Percentiles rank a stretch among this genome's conserved stretches.
Conservation (phyloP, 108 stramenopile genomes). For the Conticribra guillardii region DNA sequence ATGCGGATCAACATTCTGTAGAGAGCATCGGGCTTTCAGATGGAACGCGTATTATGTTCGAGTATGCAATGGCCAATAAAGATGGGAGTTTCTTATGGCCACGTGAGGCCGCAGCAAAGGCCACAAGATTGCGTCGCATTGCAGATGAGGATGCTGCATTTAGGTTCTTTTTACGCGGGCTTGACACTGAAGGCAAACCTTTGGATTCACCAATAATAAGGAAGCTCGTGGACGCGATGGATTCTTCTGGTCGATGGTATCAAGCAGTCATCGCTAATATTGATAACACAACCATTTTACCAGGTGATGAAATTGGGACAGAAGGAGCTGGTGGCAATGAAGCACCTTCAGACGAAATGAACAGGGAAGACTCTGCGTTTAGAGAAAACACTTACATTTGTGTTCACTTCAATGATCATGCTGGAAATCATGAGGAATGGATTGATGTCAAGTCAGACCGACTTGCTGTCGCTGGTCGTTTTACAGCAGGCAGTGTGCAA, state of each 20-base stretch:
- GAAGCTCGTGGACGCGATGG: conserved; percentile 79
- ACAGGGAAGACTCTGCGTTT: conserved; percentile 15
- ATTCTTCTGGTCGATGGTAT: conserved; percentile 84
- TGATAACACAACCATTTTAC: conserved; percentile 31
- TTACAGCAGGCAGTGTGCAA: conserved; percentile 56
- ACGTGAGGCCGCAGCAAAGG: conserved; percentile 88
- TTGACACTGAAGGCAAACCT: conserved; percentile 62
- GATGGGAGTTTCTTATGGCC: conserved; percentile 79
- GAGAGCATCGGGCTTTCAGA: conserved; percentile 69
- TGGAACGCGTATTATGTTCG: conserved; percentile 75
- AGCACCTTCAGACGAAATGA: conserved; percentile 7
- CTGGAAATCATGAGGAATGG: conserved; percentile 77
- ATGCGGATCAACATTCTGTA: conserved; percentile 72
- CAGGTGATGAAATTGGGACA: conserved; percentile 51
- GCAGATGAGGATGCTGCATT: conserved; percentile 78
- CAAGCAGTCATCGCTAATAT: conserved; percentile 67
- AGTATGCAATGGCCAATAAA: conserved; percentile 69
- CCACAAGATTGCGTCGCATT: conserved; percentile 64
- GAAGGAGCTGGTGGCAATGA: conserved; percentile 14
- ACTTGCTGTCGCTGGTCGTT: conserved; percentile 79
- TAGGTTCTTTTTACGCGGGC: conserved; percentile 61
- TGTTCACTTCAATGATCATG: conserved; percentile 74
- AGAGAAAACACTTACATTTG: conserved; percentile 59
- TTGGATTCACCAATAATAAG: conserved; percentile 27
- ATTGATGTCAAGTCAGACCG: conserved; percentile 86